Evolutionary conservation across 176 grass and related monocot species (phyloP).

Genomic region (Carex littledalei): DNA sequence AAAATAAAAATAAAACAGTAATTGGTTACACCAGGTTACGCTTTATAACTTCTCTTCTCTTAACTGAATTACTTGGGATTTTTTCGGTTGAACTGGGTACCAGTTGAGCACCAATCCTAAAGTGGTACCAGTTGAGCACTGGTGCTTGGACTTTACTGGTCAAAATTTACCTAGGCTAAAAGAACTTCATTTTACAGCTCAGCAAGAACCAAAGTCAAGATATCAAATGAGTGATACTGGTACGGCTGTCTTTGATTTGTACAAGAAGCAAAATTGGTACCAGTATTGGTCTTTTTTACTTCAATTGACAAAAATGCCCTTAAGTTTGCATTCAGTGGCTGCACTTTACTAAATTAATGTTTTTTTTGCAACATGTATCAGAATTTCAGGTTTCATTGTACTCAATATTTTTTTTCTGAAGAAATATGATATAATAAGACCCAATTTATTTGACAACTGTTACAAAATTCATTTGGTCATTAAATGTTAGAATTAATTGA

Average conservation of each 20-base stretch:
- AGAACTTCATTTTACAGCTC: background rate
- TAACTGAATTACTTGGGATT: background rate
- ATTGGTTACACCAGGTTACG: background rate
- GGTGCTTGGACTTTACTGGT: background rate
- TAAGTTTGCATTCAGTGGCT: background rate
- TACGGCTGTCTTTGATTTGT: background rate
- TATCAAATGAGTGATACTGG: too few species aligned
- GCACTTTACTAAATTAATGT: background rate
- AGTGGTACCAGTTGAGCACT: too few species aligned
- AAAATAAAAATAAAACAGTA: conserved; percentile 27
- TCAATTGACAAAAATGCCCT: background rate
- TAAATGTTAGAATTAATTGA: background rate
- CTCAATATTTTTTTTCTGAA: background rate
- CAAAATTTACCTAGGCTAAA: background rate
- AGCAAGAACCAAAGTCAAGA: background rate
- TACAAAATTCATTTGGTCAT: background rate
- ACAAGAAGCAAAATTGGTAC: background rate
- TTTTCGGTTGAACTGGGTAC: background rate
- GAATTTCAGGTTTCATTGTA: background rate
- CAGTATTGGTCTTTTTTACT: background rate
- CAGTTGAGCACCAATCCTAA: background rate
- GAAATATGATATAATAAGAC: background rate
- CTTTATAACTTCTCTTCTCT: background rate
- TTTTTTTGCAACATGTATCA: background rate
- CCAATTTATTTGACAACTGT: background rate